These are phyloP conservation scores for Aspergillus ustus DNA, from an alignment of 2,329 filamentous ascomycete genomes.

Conservation along the genomic window DNA sequence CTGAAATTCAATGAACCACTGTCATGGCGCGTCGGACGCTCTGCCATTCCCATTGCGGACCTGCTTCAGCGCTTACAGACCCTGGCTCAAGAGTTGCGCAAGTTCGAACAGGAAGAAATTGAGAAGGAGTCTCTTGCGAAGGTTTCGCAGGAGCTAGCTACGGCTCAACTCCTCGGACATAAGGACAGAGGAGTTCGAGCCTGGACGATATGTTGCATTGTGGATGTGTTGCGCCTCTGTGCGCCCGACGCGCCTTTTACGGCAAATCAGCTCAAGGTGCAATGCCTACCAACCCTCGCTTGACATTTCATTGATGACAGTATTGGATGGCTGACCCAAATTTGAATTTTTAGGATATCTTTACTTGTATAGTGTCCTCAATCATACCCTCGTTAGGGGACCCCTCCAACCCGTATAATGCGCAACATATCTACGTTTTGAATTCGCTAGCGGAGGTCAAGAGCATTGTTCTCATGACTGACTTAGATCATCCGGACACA, in stretches of 20 bases:
- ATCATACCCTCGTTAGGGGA: constrained; percentile 85
- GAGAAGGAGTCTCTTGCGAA: constrained; percentile 81
- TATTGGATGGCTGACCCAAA: background rate
- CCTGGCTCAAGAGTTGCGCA: constrained; percentile 79
- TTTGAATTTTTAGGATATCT: constrained; percentile 73
- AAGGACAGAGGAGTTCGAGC: constrained; percentile 94
- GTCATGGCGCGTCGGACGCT: constrained; percentile 86
- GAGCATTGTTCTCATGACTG: constrained; percentile 88
- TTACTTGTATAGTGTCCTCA: constrained; percentile 81
- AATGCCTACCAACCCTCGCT: constrained; percentile 23
- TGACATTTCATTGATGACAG: background rate
- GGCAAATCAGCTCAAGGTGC: constrained; percentile 83
- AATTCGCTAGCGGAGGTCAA: constrained; percentile 89
- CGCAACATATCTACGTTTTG: constrained; percentile 89
- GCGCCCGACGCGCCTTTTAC: constrained; percentile 96
- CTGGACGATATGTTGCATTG: constrained; percentile 84
- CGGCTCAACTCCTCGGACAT: constrained; percentile 80
- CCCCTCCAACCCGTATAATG: constrained; percentile 86
- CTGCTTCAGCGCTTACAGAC: constrained; percentile 79
- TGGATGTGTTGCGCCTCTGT: constrained; percentile 90
- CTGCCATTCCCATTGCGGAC: constrained; percentile 78
- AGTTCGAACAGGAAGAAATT: constrained; percentile 84
- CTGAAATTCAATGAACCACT: constrained; percentile 85
- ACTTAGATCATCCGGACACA: constrained; percentile 79
- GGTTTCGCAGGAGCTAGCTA: constrained; percentile 83